Evolutionary conservation across 1,139 yeast genomes (phyloP).

Genomic region (Torulaspora globosa): DNA sequence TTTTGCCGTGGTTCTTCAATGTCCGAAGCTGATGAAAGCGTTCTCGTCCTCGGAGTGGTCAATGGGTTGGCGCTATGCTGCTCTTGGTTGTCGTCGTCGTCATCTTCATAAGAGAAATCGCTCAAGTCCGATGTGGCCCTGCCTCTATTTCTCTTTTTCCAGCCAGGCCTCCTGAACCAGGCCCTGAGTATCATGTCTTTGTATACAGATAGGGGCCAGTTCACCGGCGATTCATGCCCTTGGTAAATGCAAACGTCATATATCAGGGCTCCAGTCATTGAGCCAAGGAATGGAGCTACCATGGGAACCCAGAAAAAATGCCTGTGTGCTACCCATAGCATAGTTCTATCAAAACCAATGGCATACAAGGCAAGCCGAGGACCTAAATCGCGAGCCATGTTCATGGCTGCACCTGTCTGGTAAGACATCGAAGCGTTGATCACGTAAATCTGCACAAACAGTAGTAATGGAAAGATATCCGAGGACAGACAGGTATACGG

Average conservation of each 20-base stretch:
- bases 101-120: conserved; percentile 31
- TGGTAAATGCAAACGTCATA: conserved; percentile 48
- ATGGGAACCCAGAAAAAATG: conserved; percentile 51
- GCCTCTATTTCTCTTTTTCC: conserved; percentile 28
- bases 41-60: conserved; percentile 19
- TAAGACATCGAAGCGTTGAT: conserved; percentile 46
- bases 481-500: conserved; percentile 46
- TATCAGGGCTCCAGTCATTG: conserved; percentile 43
- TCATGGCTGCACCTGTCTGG: conserved; percentile 51
- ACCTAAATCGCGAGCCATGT: conserved; percentile 51
- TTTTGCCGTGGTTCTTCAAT: conserved; percentile 25
- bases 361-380: conserved; percentile 47
- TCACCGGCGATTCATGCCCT: conserved; percentile 48
- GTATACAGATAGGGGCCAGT: conserved; percentile 38
- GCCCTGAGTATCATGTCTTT: conserved; percentile 26
- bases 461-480: conserved; percentile 43
- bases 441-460: conserved; percentile 43
- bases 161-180: conserved; percentile 35
- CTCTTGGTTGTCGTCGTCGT: conserved; percentile 19
- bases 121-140: conserved; percentile 30
- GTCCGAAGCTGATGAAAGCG: conserved; percentile 13
- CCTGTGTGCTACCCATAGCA: conserved; percentile 40
- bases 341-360: conserved; percentile 44
- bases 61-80: conserved; percentile 8
- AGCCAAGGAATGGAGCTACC: conserved; percentile 45